Evolutionary conservation across 2,329 filamentous ascomycete species (phyloP), one percentile per base, ranked within the genome.

Genomic region (Ustulina deusta): DNA sequence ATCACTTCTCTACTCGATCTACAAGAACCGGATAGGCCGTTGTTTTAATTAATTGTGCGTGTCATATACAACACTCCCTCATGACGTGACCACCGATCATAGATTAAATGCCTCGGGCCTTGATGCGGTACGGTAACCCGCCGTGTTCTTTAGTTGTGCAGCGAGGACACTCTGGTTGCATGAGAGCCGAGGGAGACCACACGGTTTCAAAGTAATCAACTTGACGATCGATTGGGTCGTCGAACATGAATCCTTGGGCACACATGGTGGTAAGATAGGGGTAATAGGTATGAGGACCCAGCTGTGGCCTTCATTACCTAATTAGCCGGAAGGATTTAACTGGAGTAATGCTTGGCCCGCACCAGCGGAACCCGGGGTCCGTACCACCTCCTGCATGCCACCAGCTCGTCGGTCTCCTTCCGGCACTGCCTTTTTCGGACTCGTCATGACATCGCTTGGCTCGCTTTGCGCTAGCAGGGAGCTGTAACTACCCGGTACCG

Each of bases 381-480:
- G 65, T 56, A 60, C 9, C 65, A 49, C 40, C 25, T 17, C 48
- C 32, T 57, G 61, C 65, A 44, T 60, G 55, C 60, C 59, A 15
- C 17, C 25, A 29, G 17, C 20, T 38, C 61, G 40, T 65, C 40
- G 40, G 20, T 48, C 59, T 69, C 55, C 59, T 61, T 69, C 67
- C 67, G 67, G 60, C 44, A 54, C 51, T 69, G 63, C 67, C 63
- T 11, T 20, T 69, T 69, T 66, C 29, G 67, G 60, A 62, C n/a
- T 44, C 42, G 1, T 29, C 13, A 17, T 32, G 29, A 29, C n/a
- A 36, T 57, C 25, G 17, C 22, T n/a, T 42, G n/a, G 15, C 5
- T 29, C 13, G n/a, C 15, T 46, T 32, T 38, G 51, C 44, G 65
- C 58, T 62, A 61, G 42, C 59, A 25, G 11, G 13, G 48, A 29